Evolutionary conservation across 768 basidiomycete genomes (phyloP).

Genomic region (Auriscalpium orientale): DNA sequence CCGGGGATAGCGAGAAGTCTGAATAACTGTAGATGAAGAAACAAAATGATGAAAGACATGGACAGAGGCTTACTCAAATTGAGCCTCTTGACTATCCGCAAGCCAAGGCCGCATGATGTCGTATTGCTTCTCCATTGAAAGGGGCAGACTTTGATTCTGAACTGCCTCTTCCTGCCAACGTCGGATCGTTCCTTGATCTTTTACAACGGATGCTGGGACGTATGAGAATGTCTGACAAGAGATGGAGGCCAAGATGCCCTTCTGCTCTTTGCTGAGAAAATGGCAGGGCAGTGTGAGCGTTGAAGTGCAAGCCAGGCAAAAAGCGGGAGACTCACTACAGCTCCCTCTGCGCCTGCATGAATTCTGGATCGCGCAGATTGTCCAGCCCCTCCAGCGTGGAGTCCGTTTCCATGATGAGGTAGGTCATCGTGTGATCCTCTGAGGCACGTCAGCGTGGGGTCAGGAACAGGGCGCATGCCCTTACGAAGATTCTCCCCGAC

Average conservation of each 20-base stretch:
- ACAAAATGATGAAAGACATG: background rate
- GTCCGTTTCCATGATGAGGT: conserved; percentile 10
- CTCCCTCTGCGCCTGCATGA: conserved; percentile 5
- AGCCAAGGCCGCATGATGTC: background rate
- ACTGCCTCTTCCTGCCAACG: background rate
- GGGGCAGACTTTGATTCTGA: background rate
- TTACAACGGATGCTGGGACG: background rate
- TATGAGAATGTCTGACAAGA: background rate
- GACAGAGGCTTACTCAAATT: conserved; percentile 14
- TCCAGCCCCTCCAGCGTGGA: conserved; percentile 13
- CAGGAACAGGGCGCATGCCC: conserved; percentile 1
- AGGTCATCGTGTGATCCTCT: conserved; percentile 14
- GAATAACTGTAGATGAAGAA: background rate
- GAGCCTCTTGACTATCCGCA: background rate
- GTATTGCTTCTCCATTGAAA: background rate
- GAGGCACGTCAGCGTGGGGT: background rate
- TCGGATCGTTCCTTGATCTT: background rate
- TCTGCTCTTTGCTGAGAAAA: background rate
- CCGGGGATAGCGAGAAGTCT: conserved; percentile 9
- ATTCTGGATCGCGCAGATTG: conserved; percentile 6
- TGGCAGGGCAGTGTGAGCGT: too few relatives aligned
- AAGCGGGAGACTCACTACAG: conserved; percentile 9
- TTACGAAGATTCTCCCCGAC: conserved; percentile 32
- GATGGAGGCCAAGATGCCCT: background rate
- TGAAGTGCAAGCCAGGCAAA: too few relatives aligned